Evolutionary conservation across 768 basidiomycete genomes (phyloP).

Genomic region (Leccinum longicurvipes): DNA sequence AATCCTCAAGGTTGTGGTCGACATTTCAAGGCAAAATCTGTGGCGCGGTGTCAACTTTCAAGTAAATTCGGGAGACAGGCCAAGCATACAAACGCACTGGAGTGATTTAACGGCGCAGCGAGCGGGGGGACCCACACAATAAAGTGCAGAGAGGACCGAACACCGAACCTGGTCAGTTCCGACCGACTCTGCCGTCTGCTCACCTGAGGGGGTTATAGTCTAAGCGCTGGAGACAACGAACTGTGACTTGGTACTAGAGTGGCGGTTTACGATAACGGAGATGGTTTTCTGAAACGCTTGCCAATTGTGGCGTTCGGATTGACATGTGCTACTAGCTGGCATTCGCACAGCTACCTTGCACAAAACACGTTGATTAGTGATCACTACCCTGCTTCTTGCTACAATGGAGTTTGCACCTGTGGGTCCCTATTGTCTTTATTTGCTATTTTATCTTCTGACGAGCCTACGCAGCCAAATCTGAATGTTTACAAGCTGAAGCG

Average conservation of each 20-base stretch:
- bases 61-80: not conserved
- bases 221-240: not conserved
- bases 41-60: conserved; percentile 23
- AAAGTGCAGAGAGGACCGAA: not conserved
- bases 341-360: conserved; percentile 10
- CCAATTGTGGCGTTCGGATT: conserved; percentile 18
- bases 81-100: conserved; percentile 9
- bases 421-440: conserved; percentile 18
- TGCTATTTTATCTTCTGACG: conserved; percentile 5
- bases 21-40: conserved; percentile 16
- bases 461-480: conserved; percentile 12
- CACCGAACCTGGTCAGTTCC: not conserved
- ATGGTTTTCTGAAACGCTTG: not conserved
- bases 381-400: not conserved
- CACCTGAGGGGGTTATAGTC: not conserved
- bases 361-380: conserved; percentile 19
- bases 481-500: conserved; percentile 21
- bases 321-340: conserved; percentile 5
- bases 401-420: conserved; percentile 30
- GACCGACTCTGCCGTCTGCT: not conserved
- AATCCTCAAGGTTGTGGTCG: too few species aligned
- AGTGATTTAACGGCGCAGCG: not conserved
- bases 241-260: not conserved
- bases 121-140: conserved; percentile 5
- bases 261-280: not conserved